Evolutionary conservation across 768 basidiomycete genomes (phyloP).

Genomic region (Agrocybe praecox): DNA sequence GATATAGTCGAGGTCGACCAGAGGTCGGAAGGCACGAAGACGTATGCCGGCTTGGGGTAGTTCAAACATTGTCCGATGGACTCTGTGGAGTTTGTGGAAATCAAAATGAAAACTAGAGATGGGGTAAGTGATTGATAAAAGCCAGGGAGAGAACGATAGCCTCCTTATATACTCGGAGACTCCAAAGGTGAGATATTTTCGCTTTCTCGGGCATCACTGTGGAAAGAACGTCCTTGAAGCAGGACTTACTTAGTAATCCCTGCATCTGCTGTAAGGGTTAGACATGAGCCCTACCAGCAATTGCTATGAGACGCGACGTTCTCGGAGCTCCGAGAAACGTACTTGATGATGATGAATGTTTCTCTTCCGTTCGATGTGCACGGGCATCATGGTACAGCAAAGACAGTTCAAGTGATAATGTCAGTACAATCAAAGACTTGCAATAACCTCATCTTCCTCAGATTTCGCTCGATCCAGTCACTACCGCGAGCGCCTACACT

Average conservation of each 20-base stretch:
- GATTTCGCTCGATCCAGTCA: background rate
- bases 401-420: background rate
- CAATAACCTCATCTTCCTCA: background rate
- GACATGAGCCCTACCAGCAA: background rate
- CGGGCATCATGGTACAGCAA: background rate
- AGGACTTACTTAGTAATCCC: background rate
- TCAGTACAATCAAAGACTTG: background rate
- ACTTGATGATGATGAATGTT: background rate
- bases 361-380: background rate
- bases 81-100: no score
- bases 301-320: background rate
- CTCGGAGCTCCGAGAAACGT: background rate
- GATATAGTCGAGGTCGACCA: background rate
- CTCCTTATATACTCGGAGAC: background rate
- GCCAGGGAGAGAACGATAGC: background rate
- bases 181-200: background rate
- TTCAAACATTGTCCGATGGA: conserved; percentile 4
- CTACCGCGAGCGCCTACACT: background rate
- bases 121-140: background rate
- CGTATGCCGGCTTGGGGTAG: background rate
- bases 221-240: background rate
- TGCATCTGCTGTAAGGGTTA: background rate
- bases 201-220: background rate
- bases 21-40: conserved; percentile 1
- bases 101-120: background rate